Base-by-base conservation (phyloP, 202 grass and related monocot genomes). In the Zizania palustris region DNA sequence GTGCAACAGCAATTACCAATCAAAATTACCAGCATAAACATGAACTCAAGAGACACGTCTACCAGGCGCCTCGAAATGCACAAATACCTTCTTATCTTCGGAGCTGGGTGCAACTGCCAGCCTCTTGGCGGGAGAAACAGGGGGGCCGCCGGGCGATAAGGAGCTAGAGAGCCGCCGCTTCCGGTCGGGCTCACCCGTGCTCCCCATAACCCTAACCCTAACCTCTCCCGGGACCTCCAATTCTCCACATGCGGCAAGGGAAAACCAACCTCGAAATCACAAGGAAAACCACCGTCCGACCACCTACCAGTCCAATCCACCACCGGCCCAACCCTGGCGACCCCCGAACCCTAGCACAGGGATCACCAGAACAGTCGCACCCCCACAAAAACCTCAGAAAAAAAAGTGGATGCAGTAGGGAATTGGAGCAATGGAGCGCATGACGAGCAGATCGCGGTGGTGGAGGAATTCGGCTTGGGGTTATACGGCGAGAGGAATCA, bases 161-260 rank as follows among this genome's bases (percentile, higher is more conserved):
- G 88, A 83, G 69, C 64, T 74, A 49, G 83, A 71, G 75, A 86
- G 83, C 37, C 83, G 83, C 43, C 88, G 83, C 80, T 90, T 90
- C 80, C 88, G 75, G 49, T 83, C 88, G 19, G 88, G 88, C 80
- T 90, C 88, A 55, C 83, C 88, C 38, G 88, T 90, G 80, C 88
- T 90, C 75, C 88, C 88, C 88, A 90, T 90, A 58, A 78, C 83
- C 64, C 75, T 45, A 72, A 79, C 74, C 42, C 34, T 83, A 74
- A 80, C 78, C 42, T 21, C 56, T 60, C 48, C 42, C 53, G 33
- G 13, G 14, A 1, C 69, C 10, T 41, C 69, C 59, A 60, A 50
- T 75, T 60, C 49, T 12, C 48, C 63, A 18, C 63, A 66, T 66
- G 63, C 63, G 63, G 63, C 63, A 9, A 4, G 11, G 7, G 14